Percentiles rank a stretch among this genome's conserved stretches.
Conservation (phyloP, 2,329 filamentous ascomycete genomes). For the Fusarium sp. region DNA sequence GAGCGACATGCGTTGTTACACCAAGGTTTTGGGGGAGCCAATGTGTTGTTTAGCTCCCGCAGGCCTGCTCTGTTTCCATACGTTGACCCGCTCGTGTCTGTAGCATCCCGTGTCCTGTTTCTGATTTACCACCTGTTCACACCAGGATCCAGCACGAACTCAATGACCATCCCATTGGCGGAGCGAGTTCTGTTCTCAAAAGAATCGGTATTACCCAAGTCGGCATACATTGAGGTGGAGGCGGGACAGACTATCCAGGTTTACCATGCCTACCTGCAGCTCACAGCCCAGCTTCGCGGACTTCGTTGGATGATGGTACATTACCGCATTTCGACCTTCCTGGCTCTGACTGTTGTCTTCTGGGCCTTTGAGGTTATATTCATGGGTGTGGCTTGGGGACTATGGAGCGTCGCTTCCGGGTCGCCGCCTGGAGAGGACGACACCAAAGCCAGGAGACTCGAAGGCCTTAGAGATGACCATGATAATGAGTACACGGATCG, state of each 20-base stretch:
- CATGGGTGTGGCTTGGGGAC: conserved; percentile 72
- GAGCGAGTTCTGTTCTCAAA: conserved; percentile 75
- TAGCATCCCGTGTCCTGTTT: conserved; percentile 69
- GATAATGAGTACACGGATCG: conserved; percentile 54
- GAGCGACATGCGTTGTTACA: conserved; percentile 49
- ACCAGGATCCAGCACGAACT: conserved; percentile 71
- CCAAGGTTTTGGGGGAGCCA: conserved; percentile 52
- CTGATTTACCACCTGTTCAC: conserved; percentile 78
- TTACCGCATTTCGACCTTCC: conserved; percentile 76
- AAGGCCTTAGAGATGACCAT: conserved; percentile 44
- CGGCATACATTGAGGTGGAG: conserved; percentile 73
- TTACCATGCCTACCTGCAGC: conserved; percentile 74
- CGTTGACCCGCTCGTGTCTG: conserved; percentile 74
- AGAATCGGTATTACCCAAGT: conserved; percentile 56
- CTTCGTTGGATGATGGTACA: conserved; percentile 89
- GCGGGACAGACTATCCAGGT: conserved; percentile 78
- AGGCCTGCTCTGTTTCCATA: conserved; percentile 86
- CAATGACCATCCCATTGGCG: conserved; percentile 75
- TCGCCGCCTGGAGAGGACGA: conserved; percentile 16
- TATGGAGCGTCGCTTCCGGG: conserved; percentile 58
- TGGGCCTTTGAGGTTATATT: conserved; percentile 81
- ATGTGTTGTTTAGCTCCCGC: conserved; percentile 71
- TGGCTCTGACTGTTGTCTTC: conserved; percentile 76
- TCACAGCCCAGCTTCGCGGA: conserved; percentile 81
- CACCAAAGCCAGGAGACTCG: conserved; percentile 16